Evolutionary conservation across 2,329 filamentous ascomycete genomes (phyloP), one percentile per base, ranked within the genome.

Genomic region (Pseudogymnoascus sp.): DNA sequence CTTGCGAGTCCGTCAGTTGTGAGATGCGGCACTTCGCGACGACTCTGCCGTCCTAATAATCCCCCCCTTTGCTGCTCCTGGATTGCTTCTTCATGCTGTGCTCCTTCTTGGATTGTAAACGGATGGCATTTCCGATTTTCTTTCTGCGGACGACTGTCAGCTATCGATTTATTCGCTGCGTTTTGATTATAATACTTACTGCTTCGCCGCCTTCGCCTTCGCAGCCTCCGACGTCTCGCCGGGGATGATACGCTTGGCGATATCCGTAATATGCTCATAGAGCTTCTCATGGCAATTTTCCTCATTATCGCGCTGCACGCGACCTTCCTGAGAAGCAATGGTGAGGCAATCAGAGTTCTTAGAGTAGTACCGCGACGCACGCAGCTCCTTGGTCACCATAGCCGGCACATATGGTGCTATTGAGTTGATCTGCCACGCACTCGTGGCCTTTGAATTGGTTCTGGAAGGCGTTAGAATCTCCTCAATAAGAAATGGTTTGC

Each of bases 151-250:
- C 2, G 2, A 33, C 18, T 33, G 21, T 14, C 6, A 23, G 23
- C 35, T 8, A 14, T 12, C 14, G 6, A n/a, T 16, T 10, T 28
- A 18, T 38, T 14, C 38, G 2, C 8, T 25, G 18, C 18, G 18
- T 18, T 16, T 2, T 3, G 3, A 60, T 60, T 35, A 12, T n/a
- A 61, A 59, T 53, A 63, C 71, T 70, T 70, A 74, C 72, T 73
- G 56, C 28, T 68, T 76, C 42, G 82, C 79, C 60, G 84, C 79
- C 59, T 79, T 78, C 66, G 80, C 77, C 65, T 78, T 80, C 65
- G 84, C 79, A 71, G 80, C 82, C 74, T 78, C 77, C 68, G 82
- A 66, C 3, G 72, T 71, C 4, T 69, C 62, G 0, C 72, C 72
- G 1, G 72, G 73, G 8, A 74, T 67, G 6, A 40, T 65, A 12